Percentiles rank a stretch among this genome's conserved stretches.
Evolutionary conservation across 2,329 filamentous ascomycete genomes (phyloP).

Genomic region (Hirsutella minnesotensis): DNA sequence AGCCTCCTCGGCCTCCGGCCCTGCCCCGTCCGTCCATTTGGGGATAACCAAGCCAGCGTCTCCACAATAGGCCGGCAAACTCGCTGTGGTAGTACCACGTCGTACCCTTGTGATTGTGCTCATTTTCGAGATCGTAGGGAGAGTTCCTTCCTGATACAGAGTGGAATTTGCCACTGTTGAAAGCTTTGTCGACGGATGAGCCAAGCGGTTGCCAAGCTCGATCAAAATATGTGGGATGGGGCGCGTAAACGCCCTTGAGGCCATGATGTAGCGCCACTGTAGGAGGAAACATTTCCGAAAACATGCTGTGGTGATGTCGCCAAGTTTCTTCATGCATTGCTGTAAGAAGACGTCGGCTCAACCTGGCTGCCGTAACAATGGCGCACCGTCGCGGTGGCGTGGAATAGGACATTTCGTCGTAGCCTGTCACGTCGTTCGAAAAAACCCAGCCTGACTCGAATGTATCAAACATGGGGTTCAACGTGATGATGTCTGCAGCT

Average conservation of each 20-base stretch:
- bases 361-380: slow-evolving; percentile 59
- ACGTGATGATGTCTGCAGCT: slow-evolving; percentile 63
- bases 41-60: slow-evolving; percentile 59
- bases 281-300: slow-evolving; percentile 69
- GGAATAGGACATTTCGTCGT: slow-evolving; percentile 35
- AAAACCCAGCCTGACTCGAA: slow-evolving; percentile 64
- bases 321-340: slow-evolving; percentile 68
- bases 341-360: slow-evolving; percentile 52
- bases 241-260: slow-evolving; percentile 67
- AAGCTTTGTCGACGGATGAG: slow-evolving; percentile 56
- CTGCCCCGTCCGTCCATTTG: slow-evolving; percentile 37
- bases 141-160: slow-evolving; percentile 53
- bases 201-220: slow-evolving; percentile 57
- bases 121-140: slow-evolving; percentile 56
- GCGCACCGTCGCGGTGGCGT: slow-evolving; percentile 51
- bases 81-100: slow-evolving; percentile 78
- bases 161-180: slow-evolving; percentile 64
- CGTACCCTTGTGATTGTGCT: slow-evolving; percentile 72
- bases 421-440: slow-evolving; percentile 57
- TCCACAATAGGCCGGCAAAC: slow-evolving; percentile 68
- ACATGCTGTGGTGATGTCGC: slow-evolving; percentile 58
- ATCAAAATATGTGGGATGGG: slow-evolving; percentile 72
- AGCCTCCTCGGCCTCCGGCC: slow-evolving; percentile 28
- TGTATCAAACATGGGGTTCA: slow-evolving; percentile 67
- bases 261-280: slow-evolving; percentile 62